Base-by-base conservation (phyloP, 2,329 filamentous ascomycete genomes). In the Colletotrichum somersetense region DNA sequence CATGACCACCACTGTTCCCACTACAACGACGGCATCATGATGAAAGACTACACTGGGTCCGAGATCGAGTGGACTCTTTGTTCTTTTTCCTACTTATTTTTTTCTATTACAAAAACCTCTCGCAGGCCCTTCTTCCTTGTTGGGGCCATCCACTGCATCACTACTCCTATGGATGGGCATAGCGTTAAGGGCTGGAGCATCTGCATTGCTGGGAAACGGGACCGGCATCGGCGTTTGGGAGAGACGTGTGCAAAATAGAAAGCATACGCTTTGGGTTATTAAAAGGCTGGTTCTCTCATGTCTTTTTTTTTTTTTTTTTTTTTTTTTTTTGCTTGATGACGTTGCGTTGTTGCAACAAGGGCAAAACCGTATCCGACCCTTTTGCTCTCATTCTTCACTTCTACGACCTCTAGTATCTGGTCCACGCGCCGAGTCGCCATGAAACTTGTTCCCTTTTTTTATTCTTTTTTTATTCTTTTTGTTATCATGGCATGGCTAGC, bases 401-500 rank as follows among this genome's bases (percentile, higher is more conserved):
- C 53, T 23, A 26, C 38, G 42, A 30, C 26, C n/a, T 56, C 20
- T 16, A 10, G 55, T 44, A 63, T 42, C 55, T 48, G 53, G 50
- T 50, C 35, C 26, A 7, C 52, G 58, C 68, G 46, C 42, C 42
- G 50, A 56, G 38, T 18, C 68, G 69, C 66, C 52, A 64, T 30
- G 40, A 35, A 64, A 55, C 66, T 46, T 55, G n/a, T 48, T 23
- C 56, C 14, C 20, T 58, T 26, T 40, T n/a, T 26, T 3, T 35
- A 26, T 4, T 56, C 18, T 20, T 58, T 26, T 40, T n/a, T 42
- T 40, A 4, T 50, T 46, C 26, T 57, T 52, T 44, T 62, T 55
- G 64, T 62, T 55, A 64, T 71, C 57, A 64, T 67, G 68, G 68
- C 68, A 71, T 67, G 53, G 55, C 59, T 73, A 72, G 71, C 63